Percentiles rank a stretch among this genome's conserved stretches.
Conservation (phyloP, 768 basidiomycete species). For the Termitomyces titanicus region DNA sequence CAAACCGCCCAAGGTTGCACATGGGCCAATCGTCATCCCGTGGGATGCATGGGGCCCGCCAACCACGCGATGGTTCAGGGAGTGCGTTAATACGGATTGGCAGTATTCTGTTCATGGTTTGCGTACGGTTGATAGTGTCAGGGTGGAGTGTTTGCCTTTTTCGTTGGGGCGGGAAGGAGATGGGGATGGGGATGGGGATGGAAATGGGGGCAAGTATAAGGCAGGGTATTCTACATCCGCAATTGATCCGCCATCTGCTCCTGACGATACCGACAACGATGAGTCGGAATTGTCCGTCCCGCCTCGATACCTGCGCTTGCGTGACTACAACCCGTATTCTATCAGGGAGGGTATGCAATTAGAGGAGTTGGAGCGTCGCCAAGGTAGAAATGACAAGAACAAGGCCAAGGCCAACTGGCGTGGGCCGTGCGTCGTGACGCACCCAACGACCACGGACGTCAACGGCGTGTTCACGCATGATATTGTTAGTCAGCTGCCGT, state of each 20-base stretch:
- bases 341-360: conserved; percentile 14
- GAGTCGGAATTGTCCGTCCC: neutral
- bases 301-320: conserved; percentile 26
- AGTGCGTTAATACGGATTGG: conserved; percentile 49
- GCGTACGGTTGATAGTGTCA: conserved; percentile 44
- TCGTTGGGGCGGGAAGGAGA: neutral
- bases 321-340: conserved; percentile 36
- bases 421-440: conserved; percentile 34
- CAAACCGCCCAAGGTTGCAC: neutral
- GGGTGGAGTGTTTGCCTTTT: neutral
- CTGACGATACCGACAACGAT: neutral
- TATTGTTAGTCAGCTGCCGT: conserved; percentile 45
- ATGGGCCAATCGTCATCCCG: conserved; percentile 11
- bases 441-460: conserved; percentile 37
- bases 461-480: conserved; percentile 44
- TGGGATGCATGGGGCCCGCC: conserved; percentile 52
- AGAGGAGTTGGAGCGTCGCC: conserved; percentile 4
- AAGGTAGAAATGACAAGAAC: conserved; percentile 14
- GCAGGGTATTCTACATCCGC: neutral
- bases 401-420: conserved; percentile 26
- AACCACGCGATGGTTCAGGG: conserved; percentile 52
- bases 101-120: conserved; percentile 52
- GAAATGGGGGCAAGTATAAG: no score
- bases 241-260: neutral
- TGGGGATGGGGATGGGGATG: neutral